Conservation (phyloP, 345 rosid genomes). For the Excoecaria agallocha region DNA sequence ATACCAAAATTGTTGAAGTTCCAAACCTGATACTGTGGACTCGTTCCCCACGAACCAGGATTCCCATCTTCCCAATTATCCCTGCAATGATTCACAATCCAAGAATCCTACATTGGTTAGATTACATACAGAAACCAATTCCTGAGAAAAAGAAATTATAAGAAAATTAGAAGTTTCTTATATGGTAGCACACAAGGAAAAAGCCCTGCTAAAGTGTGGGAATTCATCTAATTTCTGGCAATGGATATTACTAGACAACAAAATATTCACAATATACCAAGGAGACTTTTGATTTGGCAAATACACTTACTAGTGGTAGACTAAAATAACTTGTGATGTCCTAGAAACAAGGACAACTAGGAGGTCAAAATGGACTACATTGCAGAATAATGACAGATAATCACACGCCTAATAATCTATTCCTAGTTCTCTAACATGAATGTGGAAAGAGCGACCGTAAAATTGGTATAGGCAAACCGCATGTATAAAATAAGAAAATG, state of each 20-base stretch:
- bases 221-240: not conserved
- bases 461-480: too few species aligned
- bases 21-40: slow-evolving; percentile 83
- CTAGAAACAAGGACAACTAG: too few species aligned
- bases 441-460: not conserved
- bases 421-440: too few species aligned
- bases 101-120: not conserved
- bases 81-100: slow-evolving; percentile 38
- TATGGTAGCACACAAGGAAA: not conserved
- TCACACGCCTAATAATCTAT: not conserved
- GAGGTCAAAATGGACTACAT: not conserved
- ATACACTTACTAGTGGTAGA: not conserved
- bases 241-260: not conserved
- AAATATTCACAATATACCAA: not conserved
- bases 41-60: slow-evolving; percentile 89
- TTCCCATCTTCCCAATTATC: slow-evolving; percentile 97
- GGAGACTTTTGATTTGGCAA: not conserved
- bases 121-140: not conserved
- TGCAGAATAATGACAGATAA: not conserved
- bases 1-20: not conserved
- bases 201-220: not conserved
- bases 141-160: not conserved
- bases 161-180: not conserved
- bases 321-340: not conserved
- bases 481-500: not conserved